These are phyloP conservation scores for Angophora floribunda DNA, from an alignment of 345 rosid genomes.

Conservation along the genomic window DNA sequence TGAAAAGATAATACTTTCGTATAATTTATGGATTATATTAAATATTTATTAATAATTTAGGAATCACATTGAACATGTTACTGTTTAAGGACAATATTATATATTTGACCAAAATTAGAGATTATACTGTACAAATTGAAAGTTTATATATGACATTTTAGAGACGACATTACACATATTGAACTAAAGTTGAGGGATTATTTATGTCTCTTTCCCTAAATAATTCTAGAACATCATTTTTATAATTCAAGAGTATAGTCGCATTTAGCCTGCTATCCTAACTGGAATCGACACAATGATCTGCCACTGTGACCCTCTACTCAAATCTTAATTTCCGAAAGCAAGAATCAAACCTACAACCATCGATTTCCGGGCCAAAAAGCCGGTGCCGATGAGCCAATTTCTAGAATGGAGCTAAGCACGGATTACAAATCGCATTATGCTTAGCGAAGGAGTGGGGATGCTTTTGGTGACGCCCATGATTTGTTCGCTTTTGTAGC, in stretches of 20 bases:
- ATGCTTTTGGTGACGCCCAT: not conserved
- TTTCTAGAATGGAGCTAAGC: not conserved
- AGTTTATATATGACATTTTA: not conserved
- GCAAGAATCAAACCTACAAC: not conserved
- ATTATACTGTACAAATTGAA: fast-evolving
- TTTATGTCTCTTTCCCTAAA: not conserved
- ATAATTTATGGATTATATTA: not conserved
- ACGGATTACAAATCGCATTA: not conserved
- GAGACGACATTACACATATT: not conserved
- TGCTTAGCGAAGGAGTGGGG: not conserved
- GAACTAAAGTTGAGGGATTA: not conserved
- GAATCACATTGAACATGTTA: fast-evolving
- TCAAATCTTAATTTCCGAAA: not conserved
- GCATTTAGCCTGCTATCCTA: not conserved
- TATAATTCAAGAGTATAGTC: not conserved
- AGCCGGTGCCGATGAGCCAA: not conserved
- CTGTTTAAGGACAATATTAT: no score
- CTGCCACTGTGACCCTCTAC: fast-evolving
- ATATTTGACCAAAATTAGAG: not conserved
- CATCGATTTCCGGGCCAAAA: not conserved
- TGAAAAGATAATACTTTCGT: not conserved
- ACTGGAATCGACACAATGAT: not conserved
- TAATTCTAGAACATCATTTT: not conserved
- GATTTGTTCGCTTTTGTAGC: not conserved
- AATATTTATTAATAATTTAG: not conserved